These are phyloP conservation scores for Myxozyma monticola DNA, from an alignment of 805 yeast genomes.

Conservation along the genomic window DNA sequence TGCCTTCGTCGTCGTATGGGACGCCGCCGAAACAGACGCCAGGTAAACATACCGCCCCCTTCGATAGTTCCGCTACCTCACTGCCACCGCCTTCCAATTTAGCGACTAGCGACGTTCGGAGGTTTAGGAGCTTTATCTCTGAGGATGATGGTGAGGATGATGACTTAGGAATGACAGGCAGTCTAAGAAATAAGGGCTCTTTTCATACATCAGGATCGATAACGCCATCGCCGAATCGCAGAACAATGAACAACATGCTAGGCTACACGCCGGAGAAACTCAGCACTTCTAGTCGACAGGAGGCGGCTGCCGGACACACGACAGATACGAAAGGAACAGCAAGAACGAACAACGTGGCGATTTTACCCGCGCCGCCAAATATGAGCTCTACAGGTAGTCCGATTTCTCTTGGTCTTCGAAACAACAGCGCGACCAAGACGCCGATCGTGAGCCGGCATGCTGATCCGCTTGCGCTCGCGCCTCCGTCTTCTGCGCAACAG, in stretches of 20 bases:
- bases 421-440: constrained; percentile 22
- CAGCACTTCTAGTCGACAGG: neutral
- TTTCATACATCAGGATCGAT: constrained; percentile 17
- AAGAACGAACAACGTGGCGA: neutral
- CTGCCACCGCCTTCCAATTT: constrained; percentile 8
- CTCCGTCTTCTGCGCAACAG: constrained; percentile 42
- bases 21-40: constrained; percentile 27
- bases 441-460: constrained; percentile 26
- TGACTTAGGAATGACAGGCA: constrained; percentile 1
- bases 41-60: too few relatives aligned
- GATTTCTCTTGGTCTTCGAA: constrained; percentile 19
- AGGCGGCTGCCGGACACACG: neutral
- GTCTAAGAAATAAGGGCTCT: constrained; percentile 7
- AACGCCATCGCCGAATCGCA: constrained; percentile 19
- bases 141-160: constrained; percentile 13
- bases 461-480: constrained; percentile 37
- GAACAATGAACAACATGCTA: too few relatives aligned
- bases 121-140: constrained; percentile 5
- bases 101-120: constrained; percentile 3
- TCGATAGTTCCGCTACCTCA: constrained; percentile 10
- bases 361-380: neutral
- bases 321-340: constrained; percentile 1
- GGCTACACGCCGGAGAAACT: too few relatives aligned
- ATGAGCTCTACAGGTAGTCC: constrained; percentile 20
- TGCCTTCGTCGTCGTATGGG: constrained; percentile 10